Base-by-base conservation (phyloP, 2,329 filamentous ascomycete species). In the Colletotrichum truncatum region DNA sequence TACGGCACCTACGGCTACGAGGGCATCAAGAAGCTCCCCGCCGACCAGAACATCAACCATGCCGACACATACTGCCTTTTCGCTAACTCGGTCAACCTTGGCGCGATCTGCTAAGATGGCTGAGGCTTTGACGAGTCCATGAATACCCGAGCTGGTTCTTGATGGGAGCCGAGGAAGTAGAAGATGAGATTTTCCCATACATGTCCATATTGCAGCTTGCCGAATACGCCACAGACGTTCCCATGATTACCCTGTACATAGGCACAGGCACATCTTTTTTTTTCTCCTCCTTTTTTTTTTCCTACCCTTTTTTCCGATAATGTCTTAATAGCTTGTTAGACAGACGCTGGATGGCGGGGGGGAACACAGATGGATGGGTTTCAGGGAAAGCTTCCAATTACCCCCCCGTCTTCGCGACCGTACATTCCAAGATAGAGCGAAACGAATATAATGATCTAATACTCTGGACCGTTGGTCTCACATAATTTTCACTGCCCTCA, bases 1-100 rank as follows among this genome's bases (percentile, higher is more conserved):
- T 71, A 61, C 39, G 67, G 66, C 16, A 32, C 65, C 30, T 70
- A 70, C 32, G 68, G 68, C 26, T 70, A 70, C 59, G 45, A 62
- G 26, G 61, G 38, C 11, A 18, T 69, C 21, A 52, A 41, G 25
- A 39, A 21, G 30, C 56, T 70, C 10, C 38, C 39, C 3, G 36
- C 48, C 21, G 9, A 18, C 2, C 46, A 70, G 25, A 69, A 67
- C 59, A 18, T 68, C 23, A 68, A 67, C 52, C 66, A 70, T 25
- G 68, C 68, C 1, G 68, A 70, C 28, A 69, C 65, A 1, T 70
- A 67, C 23, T 58, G 59, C 12, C 46, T 70, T 3, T 71, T 66
- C 28, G 67, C 69, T 4, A 66, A 70, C 43, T 54, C 59, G 58
- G 51, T 59, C 53, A 51, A 64, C 45, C 21, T 58, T 6, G 54